Conservation (phyloP, 1,284 basidiomycete genomes). For the Thecaphora thlaspeos region DNA sequence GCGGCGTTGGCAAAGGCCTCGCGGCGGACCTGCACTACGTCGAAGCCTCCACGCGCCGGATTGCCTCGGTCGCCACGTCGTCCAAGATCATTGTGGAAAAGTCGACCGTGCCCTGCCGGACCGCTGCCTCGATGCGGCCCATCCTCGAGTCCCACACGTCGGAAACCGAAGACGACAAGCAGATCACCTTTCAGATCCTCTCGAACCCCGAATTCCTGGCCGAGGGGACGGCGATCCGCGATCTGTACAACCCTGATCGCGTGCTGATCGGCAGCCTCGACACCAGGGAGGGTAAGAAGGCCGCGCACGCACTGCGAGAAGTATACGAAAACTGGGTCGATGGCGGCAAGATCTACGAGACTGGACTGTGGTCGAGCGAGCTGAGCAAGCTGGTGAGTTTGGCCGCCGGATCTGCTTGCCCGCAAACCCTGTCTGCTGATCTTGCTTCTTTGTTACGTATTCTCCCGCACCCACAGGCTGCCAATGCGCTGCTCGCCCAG, state of each 20-base stretch:
- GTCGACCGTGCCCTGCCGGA: slow-evolving; percentile 97
- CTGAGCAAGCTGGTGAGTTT: slow-evolving; percentile 76
- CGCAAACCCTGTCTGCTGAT: no score
- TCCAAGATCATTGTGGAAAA: slow-evolving; percentile 99
- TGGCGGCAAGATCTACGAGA: slow-evolving; percentile 80
- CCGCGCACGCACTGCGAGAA: slow-evolving; percentile 72
- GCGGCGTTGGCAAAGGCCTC: slow-evolving; percentile 92
- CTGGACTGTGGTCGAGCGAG: slow-evolving; percentile 98
- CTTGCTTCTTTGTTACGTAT: not conserved
- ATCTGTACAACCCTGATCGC: slow-evolving; percentile 85
- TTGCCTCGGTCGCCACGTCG: slow-evolving; percentile 82
- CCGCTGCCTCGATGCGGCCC: slow-evolving; percentile 96
- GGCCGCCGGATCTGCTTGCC: no score
- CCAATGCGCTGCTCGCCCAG: slow-evolving; percentile 93
- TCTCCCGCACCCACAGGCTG: slow-evolving; percentile 63
- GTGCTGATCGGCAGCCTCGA: slow-evolving; percentile 95
- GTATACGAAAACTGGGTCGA: slow-evolving; percentile 97
- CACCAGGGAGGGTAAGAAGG: slow-evolving; percentile 76
- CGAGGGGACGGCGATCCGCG: slow-evolving; percentile 90
- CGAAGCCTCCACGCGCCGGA: slow-evolving; percentile 91
- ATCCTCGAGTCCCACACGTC: slow-evolving; percentile 94
- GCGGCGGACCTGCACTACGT: slow-evolving; percentile 76
- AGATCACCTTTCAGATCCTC: slow-evolving; percentile 91
- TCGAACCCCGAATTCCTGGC: slow-evolving; percentile 99
- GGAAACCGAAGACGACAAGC: slow-evolving; percentile 64